These are phyloP conservation scores for Mycena belliarum DNA, from an alignment of 768 basidiomycete genomes.

Conservation along the genomic window DNA sequence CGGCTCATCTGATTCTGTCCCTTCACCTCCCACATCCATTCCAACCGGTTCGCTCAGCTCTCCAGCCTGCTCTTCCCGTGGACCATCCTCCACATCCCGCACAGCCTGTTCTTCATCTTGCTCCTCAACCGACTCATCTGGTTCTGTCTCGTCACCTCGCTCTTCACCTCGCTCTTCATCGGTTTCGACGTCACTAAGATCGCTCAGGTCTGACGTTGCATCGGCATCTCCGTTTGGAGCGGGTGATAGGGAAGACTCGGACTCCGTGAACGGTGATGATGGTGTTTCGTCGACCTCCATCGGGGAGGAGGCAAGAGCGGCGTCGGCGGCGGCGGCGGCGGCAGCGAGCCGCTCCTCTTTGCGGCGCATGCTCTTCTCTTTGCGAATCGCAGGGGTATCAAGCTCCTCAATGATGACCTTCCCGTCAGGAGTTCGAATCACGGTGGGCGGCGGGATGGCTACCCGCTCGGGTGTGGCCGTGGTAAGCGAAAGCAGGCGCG, in stretches of 20 bases:
- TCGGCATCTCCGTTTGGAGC: conserved; percentile 1
- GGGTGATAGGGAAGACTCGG: not conserved
- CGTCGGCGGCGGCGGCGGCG: conserved; percentile 20
- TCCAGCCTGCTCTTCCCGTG: not conserved
- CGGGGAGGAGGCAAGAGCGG: not conserved
- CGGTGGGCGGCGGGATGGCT: conserved; percentile 24
- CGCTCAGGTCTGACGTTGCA: conserved; percentile 43
- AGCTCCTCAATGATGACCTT: conserved; percentile 68
- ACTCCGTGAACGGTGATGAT: conserved; percentile 13
- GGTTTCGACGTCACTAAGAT: conserved; percentile 44
- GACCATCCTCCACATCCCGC: not conserved
- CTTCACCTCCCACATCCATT: too few relatives aligned
- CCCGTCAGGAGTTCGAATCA: conserved; percentile 40
- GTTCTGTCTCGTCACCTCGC: not conserved
- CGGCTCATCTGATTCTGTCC: not conserved
- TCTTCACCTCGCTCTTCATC: not conserved
- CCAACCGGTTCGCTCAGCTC: too few relatives aligned
- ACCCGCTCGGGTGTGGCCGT: conserved; percentile 16
- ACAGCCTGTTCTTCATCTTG: not conserved
- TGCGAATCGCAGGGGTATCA: conserved; percentile 69
- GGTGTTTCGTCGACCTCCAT: conserved; percentile 1
- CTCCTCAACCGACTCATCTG: not conserved
- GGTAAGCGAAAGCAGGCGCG: conserved; percentile 7
- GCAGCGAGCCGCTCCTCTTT: conserved; percentile 38
- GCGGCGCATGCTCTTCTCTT: conserved; percentile 48